These are phyloP conservation scores for Penicillium sp. DNA, from an alignment of 2,329 filamentous ascomycete genomes.

Conservation along the genomic window DNA sequence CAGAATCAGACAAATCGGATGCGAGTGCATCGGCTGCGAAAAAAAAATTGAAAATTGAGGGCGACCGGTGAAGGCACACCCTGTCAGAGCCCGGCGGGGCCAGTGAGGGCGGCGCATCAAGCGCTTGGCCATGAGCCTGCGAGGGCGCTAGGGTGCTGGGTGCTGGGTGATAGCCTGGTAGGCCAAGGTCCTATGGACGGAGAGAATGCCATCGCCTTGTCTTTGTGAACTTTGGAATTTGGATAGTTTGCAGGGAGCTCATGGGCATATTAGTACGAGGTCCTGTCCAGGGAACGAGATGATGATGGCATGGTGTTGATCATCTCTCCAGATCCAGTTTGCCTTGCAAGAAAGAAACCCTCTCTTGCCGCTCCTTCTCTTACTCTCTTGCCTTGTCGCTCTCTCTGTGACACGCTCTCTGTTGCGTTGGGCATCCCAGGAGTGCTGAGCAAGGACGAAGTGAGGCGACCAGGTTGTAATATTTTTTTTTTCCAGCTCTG, in stretches of 20 bases:
- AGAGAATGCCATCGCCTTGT: neutral
- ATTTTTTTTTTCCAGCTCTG: neutral
- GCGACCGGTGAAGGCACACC: neutral
- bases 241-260: neutral
- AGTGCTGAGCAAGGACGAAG: neutral
- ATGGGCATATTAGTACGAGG: neutral
- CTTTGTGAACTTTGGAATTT: neutral
- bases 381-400: neutral
- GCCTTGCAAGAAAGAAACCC: neutral
- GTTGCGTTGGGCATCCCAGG: neutral
- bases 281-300: neutral
- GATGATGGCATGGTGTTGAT: neutral
- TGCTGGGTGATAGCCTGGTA: neutral
- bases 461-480: neutral
- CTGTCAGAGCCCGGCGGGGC: neutral
- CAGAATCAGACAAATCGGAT: neutral
- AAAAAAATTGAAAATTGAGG: neutral
- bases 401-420: neutral
- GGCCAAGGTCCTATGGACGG: neutral
- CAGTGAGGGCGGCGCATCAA: neutral
- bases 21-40: neutral
- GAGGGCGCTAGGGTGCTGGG: neutral
- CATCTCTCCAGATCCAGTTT: neutral
- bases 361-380: neutral
- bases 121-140: neutral